phyloP scores from a whole-genome alignment of 169 alveolate species.

The Plasmodium relictum region DNA sequence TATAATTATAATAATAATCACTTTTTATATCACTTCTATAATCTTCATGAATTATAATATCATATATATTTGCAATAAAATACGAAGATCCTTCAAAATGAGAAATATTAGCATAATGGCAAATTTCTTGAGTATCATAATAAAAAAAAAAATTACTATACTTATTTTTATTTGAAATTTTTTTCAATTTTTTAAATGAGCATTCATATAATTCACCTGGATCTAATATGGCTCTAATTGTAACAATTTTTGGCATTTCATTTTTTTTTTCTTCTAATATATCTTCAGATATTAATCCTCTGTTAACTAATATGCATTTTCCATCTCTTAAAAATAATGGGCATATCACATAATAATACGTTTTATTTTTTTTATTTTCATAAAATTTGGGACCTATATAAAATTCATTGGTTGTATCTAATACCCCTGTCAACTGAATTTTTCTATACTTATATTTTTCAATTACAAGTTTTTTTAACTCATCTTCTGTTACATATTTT shows the following conservation, averaged over 20 bases:
- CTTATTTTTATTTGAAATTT: constrained; percentile 48
- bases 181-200: constrained; percentile 44
- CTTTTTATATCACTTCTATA: constrained; percentile 31
- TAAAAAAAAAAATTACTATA: constrained; percentile 80
- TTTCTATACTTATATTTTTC: constrained; percentile 77
- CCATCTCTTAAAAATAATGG: constrained; percentile 90
- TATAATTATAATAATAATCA: constrained; percentile 24
- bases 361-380: constrained; percentile 72
- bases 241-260: constrained; percentile 87
- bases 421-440: constrained; percentile 86
- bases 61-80: constrained; percentile 86
- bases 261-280: constrained; percentile 73
- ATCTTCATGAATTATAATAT: constrained; percentile 88
- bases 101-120: constrained; percentile 78
- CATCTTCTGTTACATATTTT: constrained; percentile 50
- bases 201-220: constrained; percentile 86
- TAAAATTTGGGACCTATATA: constrained; percentile 88
- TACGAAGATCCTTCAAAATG: constrained; percentile 74
- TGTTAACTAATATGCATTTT: constrained; percentile 84
- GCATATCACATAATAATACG: constrained; percentile 82
- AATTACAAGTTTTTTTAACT: constrained; percentile 51
- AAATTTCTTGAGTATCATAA: constrained; percentile 84
- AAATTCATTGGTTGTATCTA: constrained; percentile 86
- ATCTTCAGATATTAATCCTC: constrained; percentile 85
- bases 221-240: constrained; percentile 88